phyloP scores from a whole-genome alignment of 768 basidiomycete species.

The Amanita muscaria region DNA sequence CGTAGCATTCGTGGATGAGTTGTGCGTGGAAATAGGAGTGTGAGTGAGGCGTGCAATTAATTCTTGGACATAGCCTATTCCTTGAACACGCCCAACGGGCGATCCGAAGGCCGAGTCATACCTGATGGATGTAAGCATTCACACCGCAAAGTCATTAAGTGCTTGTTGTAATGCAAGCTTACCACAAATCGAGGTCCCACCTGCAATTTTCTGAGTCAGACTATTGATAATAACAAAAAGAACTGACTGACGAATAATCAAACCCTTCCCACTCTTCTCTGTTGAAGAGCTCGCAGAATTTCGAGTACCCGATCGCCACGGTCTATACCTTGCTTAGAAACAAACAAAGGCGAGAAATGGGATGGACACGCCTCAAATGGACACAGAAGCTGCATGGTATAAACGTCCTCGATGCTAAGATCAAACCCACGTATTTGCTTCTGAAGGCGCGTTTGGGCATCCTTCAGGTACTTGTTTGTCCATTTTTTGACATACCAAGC shows the following conservation, averaged over 20 bases:
- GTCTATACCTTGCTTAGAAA: conserved; percentile 38
- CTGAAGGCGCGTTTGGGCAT: conserved; percentile 54
- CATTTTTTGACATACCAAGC: conserved; percentile 52
- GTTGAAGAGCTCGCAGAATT: conserved; percentile 87
- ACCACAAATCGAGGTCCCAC: conserved; percentile 61
- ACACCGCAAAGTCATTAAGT: too few species aligned
- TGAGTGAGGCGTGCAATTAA: conserved; percentile 76
- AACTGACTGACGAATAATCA: conserved; percentile 60
- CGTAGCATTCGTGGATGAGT: conserved; percentile 81
- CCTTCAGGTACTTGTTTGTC: conserved; percentile 62
- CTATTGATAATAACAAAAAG: not conserved
- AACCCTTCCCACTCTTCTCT: conserved; percentile 92
- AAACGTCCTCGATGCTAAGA: conserved; percentile 60
- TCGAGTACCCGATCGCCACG: conserved; percentile 84
- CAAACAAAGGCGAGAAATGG: not conserved
- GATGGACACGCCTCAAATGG: conserved; percentile 60
- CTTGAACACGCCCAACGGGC: conserved; percentile 67
- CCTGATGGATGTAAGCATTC: conserved; percentile 23
- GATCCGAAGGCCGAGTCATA: conserved; percentile 78
- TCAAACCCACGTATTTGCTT: conserved; percentile 51
- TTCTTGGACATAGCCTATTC: conserved; percentile 77
- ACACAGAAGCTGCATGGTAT: conserved; percentile 74
- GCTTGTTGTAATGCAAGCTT: too few species aligned
- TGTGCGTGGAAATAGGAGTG: conserved; percentile 58
- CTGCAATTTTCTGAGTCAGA: conserved; percentile 23